Conservation (phyloP, 805 yeast species). For the Lachancea kluyveri region DNA sequence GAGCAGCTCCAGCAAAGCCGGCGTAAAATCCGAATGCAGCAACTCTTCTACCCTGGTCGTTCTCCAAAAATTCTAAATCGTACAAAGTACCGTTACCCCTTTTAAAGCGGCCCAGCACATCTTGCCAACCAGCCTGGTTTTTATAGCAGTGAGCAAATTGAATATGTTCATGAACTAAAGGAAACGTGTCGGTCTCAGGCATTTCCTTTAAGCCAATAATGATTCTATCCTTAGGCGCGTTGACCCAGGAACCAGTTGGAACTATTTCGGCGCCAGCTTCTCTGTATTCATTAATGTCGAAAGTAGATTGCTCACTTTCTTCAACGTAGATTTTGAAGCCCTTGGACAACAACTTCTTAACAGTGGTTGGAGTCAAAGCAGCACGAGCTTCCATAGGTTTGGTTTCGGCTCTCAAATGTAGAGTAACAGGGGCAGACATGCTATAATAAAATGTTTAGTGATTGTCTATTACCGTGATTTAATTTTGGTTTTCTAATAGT, state of each 20-base stretch:
- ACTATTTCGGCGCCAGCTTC: slow-evolving; percentile 82
- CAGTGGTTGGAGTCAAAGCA: slow-evolving; percentile 88
- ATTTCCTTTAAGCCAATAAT: slow-evolving; percentile 92
- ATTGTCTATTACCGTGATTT: too few relatives aligned
- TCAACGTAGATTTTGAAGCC: slow-evolving; percentile 90
- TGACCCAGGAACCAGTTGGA: slow-evolving; percentile 88
- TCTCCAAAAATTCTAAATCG: slow-evolving; percentile 90
- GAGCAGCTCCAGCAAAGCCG: slow-evolving; percentile 99
- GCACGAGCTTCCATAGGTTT: slow-evolving; percentile 98
- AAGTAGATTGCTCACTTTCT: slow-evolving; percentile 77
- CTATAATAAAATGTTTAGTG: too few relatives aligned
- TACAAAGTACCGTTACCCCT: slow-evolving; percentile 86
- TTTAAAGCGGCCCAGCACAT: slow-evolving; percentile 83
- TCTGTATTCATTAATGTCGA: slow-evolving; percentile 67
- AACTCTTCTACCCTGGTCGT: slow-evolving; percentile 94
- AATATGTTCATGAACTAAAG: slow-evolving; percentile 90
- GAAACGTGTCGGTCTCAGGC: slow-evolving; percentile 85
- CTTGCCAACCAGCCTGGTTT: slow-evolving; percentile 96
- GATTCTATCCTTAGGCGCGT: slow-evolving; percentile 85
- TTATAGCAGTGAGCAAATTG: slow-evolving; percentile 99
- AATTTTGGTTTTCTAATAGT: too few relatives aligned
- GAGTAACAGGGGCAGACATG: slow-evolving; percentile 39
- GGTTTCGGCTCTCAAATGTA: slow-evolving; percentile 94
- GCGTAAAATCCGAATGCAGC: slow-evolving; percentile 99
- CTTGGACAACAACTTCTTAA: slow-evolving; percentile 74